These are phyloP conservation scores for Herpetomonas samuelpessoai DNA, from an alignment of 208 protist species.

Conservation along the genomic window DNA sequence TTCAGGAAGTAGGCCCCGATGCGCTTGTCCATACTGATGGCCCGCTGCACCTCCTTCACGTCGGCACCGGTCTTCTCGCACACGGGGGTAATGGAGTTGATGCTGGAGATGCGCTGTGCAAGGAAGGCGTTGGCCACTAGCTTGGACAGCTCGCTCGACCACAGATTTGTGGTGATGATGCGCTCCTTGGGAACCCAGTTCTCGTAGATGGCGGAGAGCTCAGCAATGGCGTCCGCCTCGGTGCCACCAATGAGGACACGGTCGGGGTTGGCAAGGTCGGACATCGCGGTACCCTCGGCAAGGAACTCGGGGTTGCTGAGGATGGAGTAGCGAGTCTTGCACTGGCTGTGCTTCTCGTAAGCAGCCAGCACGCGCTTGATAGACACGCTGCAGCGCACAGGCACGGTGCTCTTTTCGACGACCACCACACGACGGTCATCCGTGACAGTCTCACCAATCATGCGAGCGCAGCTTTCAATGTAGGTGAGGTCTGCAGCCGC, in stretches of 20 bases:
- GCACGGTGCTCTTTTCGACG: conserved; percentile 94
- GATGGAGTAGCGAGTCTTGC: conserved; percentile 75
- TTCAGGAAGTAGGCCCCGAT: conserved; percentile 95
- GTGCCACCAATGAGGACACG: conserved; percentile 96
- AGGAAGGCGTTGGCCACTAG: conserved; percentile 97
- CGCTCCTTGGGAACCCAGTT: conserved; percentile 89
- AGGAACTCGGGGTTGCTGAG: conserved; percentile 98
- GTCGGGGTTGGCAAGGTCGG: conserved; percentile 92
- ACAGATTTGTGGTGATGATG: conserved; percentile 95
- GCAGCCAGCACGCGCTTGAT: conserved; percentile 41
- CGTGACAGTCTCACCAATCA: conserved; percentile 56
- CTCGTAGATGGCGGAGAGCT: conserved; percentile 82
- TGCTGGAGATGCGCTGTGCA: conserved; percentile 96
- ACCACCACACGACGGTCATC: conserved; percentile 88
- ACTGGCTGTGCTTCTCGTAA: conserved; percentile 6
- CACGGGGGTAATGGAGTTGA: conserved; percentile 94
- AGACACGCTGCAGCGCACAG: conserved; percentile 41
- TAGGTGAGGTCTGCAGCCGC: conserved; percentile 87
- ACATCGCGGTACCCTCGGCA: conserved; percentile 90
- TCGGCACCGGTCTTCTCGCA: conserved; percentile 93
- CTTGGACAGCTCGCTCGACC: conserved; percentile 97
- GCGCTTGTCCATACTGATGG: conserved; percentile 86
- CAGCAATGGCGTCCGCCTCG: conserved; percentile 34
- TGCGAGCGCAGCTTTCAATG: conserved; percentile 80
- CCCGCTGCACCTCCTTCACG: conserved; percentile 72